Conservation (phyloP, 2,329 filamentous ascomycete genomes). For the Fusarium pseudonygamai region DNA sequence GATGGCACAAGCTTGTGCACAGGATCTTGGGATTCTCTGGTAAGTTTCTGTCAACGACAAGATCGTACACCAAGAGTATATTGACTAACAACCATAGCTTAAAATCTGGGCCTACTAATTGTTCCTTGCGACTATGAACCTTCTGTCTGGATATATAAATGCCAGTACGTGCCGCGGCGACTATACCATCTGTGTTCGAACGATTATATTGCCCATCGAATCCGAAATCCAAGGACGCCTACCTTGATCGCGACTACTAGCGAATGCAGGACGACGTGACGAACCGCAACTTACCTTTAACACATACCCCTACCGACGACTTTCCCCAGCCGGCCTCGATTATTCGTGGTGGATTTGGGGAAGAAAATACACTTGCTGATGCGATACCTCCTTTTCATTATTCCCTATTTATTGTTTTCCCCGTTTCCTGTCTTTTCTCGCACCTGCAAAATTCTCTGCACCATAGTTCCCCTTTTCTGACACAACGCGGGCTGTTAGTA, state of each 20-base stretch:
- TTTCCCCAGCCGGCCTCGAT: conserved; percentile 37
- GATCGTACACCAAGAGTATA: neutral
- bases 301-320: conserved; percentile 45
- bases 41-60: conserved; percentile 60
- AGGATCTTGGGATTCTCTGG: conserved; percentile 98
- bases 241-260: conserved; percentile 49
- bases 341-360: conserved; percentile 39
- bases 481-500: conserved; percentile 45
- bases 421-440: conserved; percentile 38
- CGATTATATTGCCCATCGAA: conserved; percentile 45
- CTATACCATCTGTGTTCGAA: conserved; percentile 45
- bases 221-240: conserved; percentile 44
- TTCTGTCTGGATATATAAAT: conserved; percentile 45
- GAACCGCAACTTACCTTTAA: conserved; percentile 48
- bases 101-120: conserved; percentile 87
- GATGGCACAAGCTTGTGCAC: conserved; percentile 99
- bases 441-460: conserved; percentile 48
- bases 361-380: conserved; percentile 43
- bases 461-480: conserved; percentile 46
- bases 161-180: conserved; percentile 41
- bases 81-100: conserved; percentile 62
- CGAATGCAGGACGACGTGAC: conserved; percentile 54
- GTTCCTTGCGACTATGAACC: conserved; percentile 37
- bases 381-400: conserved; percentile 49
- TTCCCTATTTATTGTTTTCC: conserved; percentile 35